phyloP scores from a whole-genome alignment of 768 basidiomycete species.

The Rhodotorula babjevae region DNA sequence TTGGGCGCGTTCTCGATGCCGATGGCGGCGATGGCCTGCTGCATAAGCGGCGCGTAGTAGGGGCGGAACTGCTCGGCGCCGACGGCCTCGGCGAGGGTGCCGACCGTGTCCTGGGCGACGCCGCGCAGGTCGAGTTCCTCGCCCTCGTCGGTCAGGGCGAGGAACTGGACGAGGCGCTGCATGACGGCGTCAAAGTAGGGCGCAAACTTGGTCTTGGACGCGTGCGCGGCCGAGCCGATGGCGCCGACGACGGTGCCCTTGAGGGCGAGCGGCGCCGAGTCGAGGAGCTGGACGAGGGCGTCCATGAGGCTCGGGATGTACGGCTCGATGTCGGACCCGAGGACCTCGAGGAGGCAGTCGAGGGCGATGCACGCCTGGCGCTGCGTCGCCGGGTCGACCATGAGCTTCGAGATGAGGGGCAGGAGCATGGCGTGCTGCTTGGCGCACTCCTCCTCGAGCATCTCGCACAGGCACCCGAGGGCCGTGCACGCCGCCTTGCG shows the following conservation, averaged over 20 bases:
- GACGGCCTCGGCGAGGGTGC: conserved; percentile 95
- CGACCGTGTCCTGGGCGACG: conserved; percentile 97
- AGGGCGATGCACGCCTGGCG: conserved; percentile 92
- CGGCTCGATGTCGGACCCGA: conserved; percentile 73
- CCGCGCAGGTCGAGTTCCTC: conserved; percentile 93
- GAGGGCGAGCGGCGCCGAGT: conserved; percentile 75
- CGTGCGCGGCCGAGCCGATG: conserved; percentile 95
- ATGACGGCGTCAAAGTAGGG: conserved; percentile 94
- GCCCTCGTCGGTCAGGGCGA: conserved; percentile 74
- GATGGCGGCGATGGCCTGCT: conserved; percentile 83
- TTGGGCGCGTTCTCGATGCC: conserved; percentile 74
- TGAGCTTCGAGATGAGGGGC: conserved; percentile 59
- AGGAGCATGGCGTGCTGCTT: conserved; percentile 73
- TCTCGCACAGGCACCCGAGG: conserved; percentile 93
- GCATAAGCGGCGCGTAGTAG: conserved; percentile 95
- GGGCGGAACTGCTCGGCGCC: conserved; percentile 90
- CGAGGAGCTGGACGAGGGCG: conserved; percentile 76
- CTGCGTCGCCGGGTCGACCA: conserved; percentile 80
- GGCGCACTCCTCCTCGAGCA: conserved; percentile 89
- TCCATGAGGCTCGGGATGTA: conserved; percentile 95
- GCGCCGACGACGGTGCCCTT: conserved; percentile 95
- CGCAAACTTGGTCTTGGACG: conserved; percentile 80
- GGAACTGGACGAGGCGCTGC: conserved; percentile 79
- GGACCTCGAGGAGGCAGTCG: conserved; percentile 89
- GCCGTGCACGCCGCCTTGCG: conserved; percentile 94